A percentile compares a stretch with the other conserved stretches of the same genome.
These are phyloP conservation scores for Mucor plumbeus DNA, from an alignment of 371 early-diverging fungal species.

Conservation along the genomic window DNA sequence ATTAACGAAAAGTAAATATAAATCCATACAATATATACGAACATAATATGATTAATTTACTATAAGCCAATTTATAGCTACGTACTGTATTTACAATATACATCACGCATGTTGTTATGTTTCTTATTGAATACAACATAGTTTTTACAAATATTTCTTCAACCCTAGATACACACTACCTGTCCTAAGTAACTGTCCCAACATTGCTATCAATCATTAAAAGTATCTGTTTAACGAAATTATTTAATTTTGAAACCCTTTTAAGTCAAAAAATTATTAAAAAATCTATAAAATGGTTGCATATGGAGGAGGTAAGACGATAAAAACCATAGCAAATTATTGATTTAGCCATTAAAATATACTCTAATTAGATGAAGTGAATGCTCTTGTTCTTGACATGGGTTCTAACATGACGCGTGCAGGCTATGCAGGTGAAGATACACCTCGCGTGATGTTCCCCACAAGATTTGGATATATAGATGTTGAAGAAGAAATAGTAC, in stretches of 20 bases:
- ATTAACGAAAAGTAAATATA: too few species aligned
- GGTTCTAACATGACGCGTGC: constrained; percentile 87
- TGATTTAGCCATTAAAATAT: too few species aligned
- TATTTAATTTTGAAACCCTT: neutral
- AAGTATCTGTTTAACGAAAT: too few species aligned
- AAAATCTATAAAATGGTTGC: constrained; percentile 56
- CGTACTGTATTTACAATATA: too few species aligned
- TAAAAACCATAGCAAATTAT: neutral
- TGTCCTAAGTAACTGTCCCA: neutral
- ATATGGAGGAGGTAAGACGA: constrained; percentile 71
- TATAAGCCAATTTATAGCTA: too few species aligned
- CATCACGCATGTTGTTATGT: too few species aligned
- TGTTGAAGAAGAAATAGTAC: constrained; percentile 18
- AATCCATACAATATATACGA: too few species aligned
- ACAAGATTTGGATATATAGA: constrained; percentile 54
- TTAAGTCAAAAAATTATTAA: neutral
- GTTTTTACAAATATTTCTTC: neutral
- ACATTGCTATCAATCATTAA: neutral
- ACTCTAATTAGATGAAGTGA: constrained; percentile 82
- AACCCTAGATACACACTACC: constrained; percentile 5
- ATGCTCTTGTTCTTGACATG: constrained; percentile 90
- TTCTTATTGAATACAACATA: too few species aligned
- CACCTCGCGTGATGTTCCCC: constrained; percentile 86
- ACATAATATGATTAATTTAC: too few species aligned
- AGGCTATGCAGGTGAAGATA: constrained; percentile 97